phyloP scores from a whole-genome alignment of 768 basidiomycete species.

The Wakefieldia striispora region DNA sequence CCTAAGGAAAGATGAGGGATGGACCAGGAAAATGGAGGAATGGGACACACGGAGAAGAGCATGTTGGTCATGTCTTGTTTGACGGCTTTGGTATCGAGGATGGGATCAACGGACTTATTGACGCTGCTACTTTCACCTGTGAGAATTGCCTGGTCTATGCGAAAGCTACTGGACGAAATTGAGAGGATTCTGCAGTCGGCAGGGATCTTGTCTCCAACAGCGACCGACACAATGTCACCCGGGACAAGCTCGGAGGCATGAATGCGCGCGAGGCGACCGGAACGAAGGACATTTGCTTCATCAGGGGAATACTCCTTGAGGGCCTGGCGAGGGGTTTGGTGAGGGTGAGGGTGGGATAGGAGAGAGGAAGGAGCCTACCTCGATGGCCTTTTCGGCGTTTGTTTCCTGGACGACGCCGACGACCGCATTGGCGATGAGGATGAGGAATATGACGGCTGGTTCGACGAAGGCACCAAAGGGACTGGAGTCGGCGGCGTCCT shows the following conservation, averaged over 20 bases:
- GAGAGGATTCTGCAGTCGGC: conserved; percentile 91
- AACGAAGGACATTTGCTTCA: conserved; percentile 86
- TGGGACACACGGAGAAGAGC: conserved; percentile 72
- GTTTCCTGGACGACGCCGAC: conserved; percentile 98
- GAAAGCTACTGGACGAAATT: conserved; percentile 89
- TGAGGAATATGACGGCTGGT: conserved; percentile 91
- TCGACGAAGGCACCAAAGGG: conserved; percentile 90
- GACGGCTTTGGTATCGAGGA: conserved; percentile 76
- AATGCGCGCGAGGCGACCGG: conserved; percentile 64
- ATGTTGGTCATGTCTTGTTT: conserved; percentile 99
- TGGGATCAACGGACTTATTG: conserved; percentile 67
- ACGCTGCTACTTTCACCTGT: conserved; percentile 94
- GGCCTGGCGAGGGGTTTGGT: conserved; percentile 52
- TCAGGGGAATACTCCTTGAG: conserved; percentile 97
- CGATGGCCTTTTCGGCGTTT: conserved; percentile 95
- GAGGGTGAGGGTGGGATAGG: not conserved
- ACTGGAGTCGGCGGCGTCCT: conserved; percentile 65
- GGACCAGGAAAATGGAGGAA: not conserved
- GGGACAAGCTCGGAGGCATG: conserved; percentile 91
- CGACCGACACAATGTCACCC: conserved; percentile 87
- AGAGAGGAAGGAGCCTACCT: conserved; percentile 54
- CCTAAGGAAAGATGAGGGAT: conserved; percentile 42
- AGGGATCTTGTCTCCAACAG: conserved; percentile 94
- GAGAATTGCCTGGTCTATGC: conserved; percentile 94
- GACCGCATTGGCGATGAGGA: conserved; percentile 94